Conservation (phyloP, 1,284 basidiomycete genomes). For the Golubevia pallescens region DNA sequence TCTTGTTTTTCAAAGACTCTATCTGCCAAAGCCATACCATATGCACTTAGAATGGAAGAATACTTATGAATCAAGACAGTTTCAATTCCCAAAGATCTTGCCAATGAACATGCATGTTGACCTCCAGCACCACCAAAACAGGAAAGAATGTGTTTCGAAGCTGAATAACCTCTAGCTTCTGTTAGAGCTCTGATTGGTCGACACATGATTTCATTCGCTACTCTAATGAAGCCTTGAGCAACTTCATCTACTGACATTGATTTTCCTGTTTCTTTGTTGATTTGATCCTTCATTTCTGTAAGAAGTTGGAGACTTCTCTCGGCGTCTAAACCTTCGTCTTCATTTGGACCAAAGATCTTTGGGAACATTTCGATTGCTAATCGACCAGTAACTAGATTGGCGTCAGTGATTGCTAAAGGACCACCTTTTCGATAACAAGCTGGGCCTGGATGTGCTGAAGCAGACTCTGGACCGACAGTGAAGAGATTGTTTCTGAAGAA, state of each 20-base stretch:
- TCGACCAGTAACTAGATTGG: conserved; percentile 57
- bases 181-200: conserved; percentile 89
- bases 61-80: conserved; percentile 84
- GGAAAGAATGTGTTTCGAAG: conserved; percentile 83
- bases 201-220: conserved; percentile 72
- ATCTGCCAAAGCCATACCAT: conserved; percentile 86
- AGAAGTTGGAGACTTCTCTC: conserved; percentile 71
- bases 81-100: conserved; percentile 78
- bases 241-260: conserved; percentile 80
- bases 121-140: conserved; percentile 91
- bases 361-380: conserved; percentile 70
- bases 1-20: conserved; percentile 86
- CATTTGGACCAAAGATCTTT: conserved; percentile 84
- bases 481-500: conserved; percentile 62
- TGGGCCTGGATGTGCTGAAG: conserved; percentile 58
- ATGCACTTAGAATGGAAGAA: conserved; percentile 85
- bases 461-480: conserved; percentile 55
- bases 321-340: conserved; percentile 79
- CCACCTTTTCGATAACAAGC: conserved; percentile 61
- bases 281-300: conserved; percentile 72
- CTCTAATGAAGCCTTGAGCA: conserved; percentile 74
- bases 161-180: conserved; percentile 85
- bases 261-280: conserved; percentile 73
- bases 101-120: conserved; percentile 89
- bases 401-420: conserved; percentile 59